phyloP scores from a whole-genome alignment of 2,329 filamentous ascomycete genomes.

The Harringtonia aguacate region DNA sequence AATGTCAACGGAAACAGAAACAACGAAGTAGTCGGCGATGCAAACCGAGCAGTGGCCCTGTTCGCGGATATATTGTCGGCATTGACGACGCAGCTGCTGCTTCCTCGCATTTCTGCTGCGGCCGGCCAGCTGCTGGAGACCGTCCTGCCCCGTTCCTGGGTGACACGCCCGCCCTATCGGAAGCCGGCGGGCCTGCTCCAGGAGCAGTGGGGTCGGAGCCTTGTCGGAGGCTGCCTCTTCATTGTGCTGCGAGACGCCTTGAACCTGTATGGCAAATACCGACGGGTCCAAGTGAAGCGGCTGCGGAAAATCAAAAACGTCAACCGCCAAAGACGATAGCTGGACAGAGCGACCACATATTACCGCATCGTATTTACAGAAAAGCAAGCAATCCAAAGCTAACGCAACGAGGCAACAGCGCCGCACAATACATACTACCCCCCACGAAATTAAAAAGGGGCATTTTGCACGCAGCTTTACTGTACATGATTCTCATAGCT shows the following conservation, averaged over 20 bases:
- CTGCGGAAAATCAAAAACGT: conserved; percentile 44
- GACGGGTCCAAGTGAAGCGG: conserved; percentile 44
- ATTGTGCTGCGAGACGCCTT: conserved; percentile 68
- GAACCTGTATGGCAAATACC: conserved; percentile 52
- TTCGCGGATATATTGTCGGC: conserved; percentile 36
- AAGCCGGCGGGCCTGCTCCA: conserved; percentile 52
- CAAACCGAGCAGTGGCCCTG: conserved; percentile 9
- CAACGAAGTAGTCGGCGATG: conserved; percentile 17
- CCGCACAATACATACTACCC: too few species aligned
- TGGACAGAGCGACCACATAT: too few species aligned
- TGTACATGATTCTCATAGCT: neutral
- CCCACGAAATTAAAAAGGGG: too few species aligned
- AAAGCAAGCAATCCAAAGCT: too few species aligned
- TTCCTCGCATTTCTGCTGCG: conserved; percentile 69
- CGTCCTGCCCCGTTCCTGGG: conserved; percentile 58
- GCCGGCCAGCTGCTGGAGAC: conserved; percentile 66
- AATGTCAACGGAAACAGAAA: conserved; percentile 7
- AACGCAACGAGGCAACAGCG: too few species aligned
- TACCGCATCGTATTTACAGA: too few species aligned
- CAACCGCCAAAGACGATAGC: conserved; percentile 14
- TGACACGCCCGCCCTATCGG: conserved; percentile 25
- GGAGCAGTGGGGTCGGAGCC: conserved; percentile 76
- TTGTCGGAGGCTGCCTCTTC: conserved; percentile 81
- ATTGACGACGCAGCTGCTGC: conserved; percentile 51
- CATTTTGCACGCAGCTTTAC: neutral